Percentiles rank a stretch among this genome's conserved stretches.
Conservation (phyloP, 2,329 filamentous ascomycete genomes). For the Trichophyton benhamiae region DNA sequence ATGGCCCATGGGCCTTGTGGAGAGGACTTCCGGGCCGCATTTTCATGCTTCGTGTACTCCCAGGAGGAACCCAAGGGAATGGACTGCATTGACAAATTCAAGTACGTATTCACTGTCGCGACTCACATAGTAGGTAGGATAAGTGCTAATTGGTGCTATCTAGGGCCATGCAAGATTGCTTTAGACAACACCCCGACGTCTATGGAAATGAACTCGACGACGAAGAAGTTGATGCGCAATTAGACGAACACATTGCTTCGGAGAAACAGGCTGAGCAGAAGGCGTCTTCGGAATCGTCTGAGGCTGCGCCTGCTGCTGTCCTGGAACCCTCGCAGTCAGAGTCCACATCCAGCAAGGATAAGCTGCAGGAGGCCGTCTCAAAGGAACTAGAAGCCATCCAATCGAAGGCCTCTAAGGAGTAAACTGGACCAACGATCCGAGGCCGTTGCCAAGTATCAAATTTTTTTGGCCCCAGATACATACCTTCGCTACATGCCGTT, state of each 20-base stretch:
- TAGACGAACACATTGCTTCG: conserved; percentile 21
- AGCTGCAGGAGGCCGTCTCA: conserved; percentile 3
- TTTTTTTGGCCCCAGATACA: not conserved
- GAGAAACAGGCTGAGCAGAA: conserved; percentile 18
- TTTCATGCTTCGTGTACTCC: conserved; percentile 97
- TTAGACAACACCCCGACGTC: conserved; percentile 79
- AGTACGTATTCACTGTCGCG: conserved; percentile 45
- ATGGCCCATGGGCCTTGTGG: conserved; percentile 96
- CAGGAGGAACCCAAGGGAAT: conserved; percentile 92
- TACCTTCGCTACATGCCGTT: not conserved
- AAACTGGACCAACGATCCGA: not conserved
- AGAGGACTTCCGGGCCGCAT: conserved; percentile 86
- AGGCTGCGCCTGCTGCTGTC: conserved; percentile 12
- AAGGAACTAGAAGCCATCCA: conserved; percentile 17
- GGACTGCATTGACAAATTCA: conserved; percentile 95
- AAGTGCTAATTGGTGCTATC: conserved; percentile 12
- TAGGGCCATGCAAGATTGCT: conserved; percentile 95
- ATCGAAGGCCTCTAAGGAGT: not conserved
- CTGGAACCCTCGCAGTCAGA: conserved; percentile 15
- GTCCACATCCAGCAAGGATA: not conserved
- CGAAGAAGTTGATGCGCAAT: conserved; percentile 42
- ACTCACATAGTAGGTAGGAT: conserved; percentile 7
- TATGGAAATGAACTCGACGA: conserved; percentile 82
- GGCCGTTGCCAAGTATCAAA: not conserved
- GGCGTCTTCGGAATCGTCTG: not conserved